phyloP scores from a whole-genome alignment of 768 basidiomycete species.

The Mycena belliarum region DNA sequence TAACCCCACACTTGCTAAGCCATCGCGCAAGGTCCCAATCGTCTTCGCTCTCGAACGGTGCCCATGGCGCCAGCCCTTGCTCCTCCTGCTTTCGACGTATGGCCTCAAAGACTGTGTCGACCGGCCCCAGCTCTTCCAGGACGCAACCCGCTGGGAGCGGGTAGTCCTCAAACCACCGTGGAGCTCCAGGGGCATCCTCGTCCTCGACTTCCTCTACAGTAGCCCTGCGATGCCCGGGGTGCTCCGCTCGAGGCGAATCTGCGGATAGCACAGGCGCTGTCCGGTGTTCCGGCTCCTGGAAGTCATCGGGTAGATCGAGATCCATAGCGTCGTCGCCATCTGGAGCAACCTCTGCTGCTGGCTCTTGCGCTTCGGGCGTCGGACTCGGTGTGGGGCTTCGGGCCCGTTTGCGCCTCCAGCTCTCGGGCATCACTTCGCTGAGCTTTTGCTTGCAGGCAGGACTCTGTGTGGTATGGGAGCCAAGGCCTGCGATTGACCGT shows the following conservation, averaged over 20 bases:
- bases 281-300: neutral
- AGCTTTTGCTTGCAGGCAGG: no score
- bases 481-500: no score
- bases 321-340: no score
- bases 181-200: neutral
- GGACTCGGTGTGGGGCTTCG: no score
- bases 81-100: neutral
- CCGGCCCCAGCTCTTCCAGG: neutral
- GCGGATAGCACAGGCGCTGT: neutral
- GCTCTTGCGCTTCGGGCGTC: no score
- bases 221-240: neutral
- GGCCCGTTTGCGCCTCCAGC: no score
- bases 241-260: neutral
- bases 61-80: neutral
- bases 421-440: no score
- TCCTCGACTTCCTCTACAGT: neutral
- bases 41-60: slow-evolving; percentile 8
- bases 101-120: slow-evolving; percentile 3
- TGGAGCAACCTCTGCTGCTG: no score
- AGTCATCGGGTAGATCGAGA: no score
- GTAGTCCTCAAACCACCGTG: neutral
- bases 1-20: slow-evolving; percentile 7
- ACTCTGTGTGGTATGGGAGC: no score
- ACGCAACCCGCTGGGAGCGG: neutral
- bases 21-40: slow-evolving; percentile 16